Conservation (phyloP, 2,329 filamentous ascomycete genomes). For the Endoconidiophora polonica region DNA sequence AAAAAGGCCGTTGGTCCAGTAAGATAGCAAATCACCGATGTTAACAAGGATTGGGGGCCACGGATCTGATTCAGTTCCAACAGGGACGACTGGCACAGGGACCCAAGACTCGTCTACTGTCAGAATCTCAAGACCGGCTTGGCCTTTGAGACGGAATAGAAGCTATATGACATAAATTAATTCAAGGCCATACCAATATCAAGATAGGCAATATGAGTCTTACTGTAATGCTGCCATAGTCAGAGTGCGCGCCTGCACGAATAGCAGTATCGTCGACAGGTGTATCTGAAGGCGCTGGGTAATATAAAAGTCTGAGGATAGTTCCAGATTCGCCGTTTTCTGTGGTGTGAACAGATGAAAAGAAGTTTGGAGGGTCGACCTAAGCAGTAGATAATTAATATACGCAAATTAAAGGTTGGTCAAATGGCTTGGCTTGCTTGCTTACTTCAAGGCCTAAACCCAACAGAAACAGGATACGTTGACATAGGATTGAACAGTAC, state of each 20-base stretch:
- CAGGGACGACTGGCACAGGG: slow-evolving; percentile 49
- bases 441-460: slow-evolving; percentile 56
- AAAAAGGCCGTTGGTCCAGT: slow-evolving; percentile 82
- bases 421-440: background rate
- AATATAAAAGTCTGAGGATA: slow-evolving; percentile 57
- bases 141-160: slow-evolving; percentile 74
- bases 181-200: background rate
- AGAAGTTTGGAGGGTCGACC: slow-evolving; percentile 34
- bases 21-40: slow-evolving; percentile 52
- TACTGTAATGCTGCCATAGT: slow-evolving; percentile 53
- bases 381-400: background rate
- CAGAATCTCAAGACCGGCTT: slow-evolving; percentile 73
- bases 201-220: background rate
- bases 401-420: background rate
- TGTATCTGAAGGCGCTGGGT: slow-evolving; percentile 34
- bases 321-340: slow-evolving; percentile 32
- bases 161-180: slow-evolving; percentile 20
- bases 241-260: slow-evolving; percentile 79
- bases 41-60: slow-evolving; percentile 68
- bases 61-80: slow-evolving; percentile 38
- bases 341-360: slow-evolving; percentile 33
- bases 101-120: slow-evolving; percentile 40
- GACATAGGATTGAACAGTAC: slow-evolving; percentile 57
- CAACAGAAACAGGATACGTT: slow-evolving; percentile 57
- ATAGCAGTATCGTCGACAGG: slow-evolving; percentile 29